Evolutionary conservation across 495 filamentous ascomycete species (phyloP).

Genomic region (Daldinia loculata): DNA sequence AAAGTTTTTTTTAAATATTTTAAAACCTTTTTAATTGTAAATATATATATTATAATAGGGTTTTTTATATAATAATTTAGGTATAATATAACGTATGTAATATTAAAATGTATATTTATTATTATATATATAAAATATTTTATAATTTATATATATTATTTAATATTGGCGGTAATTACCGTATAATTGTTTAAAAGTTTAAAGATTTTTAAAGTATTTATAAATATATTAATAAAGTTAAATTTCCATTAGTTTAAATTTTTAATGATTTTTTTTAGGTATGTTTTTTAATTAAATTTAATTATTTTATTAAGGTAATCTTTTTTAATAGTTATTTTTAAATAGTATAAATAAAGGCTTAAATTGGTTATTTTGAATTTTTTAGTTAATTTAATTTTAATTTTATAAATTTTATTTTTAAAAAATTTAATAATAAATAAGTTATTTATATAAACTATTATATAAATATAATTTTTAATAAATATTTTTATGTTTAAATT

Average conservation of each 20-base stretch:
- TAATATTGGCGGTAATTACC: no score
- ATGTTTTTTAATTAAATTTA: background rate
- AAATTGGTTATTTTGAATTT: background rate
- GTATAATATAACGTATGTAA: no score
- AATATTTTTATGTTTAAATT: background rate
- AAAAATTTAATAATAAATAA: background rate
- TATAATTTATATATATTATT: no score
- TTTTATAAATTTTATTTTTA: background rate
- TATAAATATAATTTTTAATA: background rate
- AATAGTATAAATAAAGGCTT: background rate
- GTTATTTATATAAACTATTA: background rate
- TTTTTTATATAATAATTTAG: no score
- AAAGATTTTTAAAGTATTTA: no score
- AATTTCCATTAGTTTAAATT: background rate
- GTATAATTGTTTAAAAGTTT: no score
- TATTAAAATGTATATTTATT: no score
- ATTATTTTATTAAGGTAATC: background rate
- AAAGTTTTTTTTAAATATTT: no score
- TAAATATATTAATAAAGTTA: background rate
- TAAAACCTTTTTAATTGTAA: no score
- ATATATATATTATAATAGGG: no score
- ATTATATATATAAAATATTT: no score
- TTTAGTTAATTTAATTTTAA: background rate
- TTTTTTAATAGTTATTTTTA: background rate
- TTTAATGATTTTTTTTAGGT: background rate